Conservation (phyloP, 306 rosid species). For the Prunus padus region DNA sequence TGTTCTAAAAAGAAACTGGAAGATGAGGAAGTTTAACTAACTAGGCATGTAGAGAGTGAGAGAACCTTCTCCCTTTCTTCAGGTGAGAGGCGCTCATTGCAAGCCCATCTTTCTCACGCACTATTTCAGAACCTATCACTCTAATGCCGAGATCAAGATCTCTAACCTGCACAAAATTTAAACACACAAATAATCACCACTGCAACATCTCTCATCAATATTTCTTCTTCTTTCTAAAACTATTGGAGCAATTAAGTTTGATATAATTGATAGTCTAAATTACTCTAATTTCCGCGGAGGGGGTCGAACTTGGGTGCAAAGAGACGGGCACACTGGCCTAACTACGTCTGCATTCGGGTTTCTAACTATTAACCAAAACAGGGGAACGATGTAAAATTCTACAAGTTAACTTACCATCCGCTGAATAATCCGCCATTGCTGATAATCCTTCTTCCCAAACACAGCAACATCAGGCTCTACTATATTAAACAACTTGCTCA, state of each 20-base stretch:
- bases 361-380: no score
- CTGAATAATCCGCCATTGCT: slow-evolving; percentile 75
- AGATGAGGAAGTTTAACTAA: no score
- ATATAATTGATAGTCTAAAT: no score
- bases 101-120: slow-evolving; percentile 73
- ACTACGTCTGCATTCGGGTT: no score
- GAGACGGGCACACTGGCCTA: no score
- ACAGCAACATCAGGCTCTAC: slow-evolving; percentile 88
- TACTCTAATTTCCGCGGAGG: no score
- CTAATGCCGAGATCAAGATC: slow-evolving; percentile 81
- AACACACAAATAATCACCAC: slow-evolving; percentile 7
- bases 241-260: background rate
- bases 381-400: no score
- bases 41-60: no score
- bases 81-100: slow-evolving; percentile 77
- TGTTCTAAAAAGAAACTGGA: no score
- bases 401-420: slow-evolving; percentile 48
- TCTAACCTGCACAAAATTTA: slow-evolving; percentile 59
- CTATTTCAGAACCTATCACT: slow-evolving; percentile 67
- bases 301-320: no score
- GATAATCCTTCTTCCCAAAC: slow-evolving; percentile 96
- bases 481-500: slow-evolving; percentile 76
- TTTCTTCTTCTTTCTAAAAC: background rate
- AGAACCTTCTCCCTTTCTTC: slow-evolving; percentile 74
- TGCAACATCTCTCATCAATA: background rate